Conservation (phyloP, 495 filamentous ascomycete species). For the Neurospora sp. region DNA sequence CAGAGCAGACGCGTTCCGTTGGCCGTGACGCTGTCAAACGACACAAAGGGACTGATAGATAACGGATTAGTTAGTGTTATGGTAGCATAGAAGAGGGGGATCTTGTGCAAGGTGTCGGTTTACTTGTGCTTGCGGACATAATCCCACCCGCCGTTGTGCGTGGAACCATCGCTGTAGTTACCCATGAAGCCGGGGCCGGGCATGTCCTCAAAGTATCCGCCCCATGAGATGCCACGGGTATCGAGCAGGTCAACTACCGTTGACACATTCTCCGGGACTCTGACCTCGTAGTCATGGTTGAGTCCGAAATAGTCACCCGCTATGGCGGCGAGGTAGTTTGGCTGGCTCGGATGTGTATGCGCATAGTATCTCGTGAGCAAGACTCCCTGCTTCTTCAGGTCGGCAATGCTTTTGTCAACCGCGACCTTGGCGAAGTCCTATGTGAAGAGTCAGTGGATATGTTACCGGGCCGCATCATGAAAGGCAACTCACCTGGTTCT, state of each 20-base stretch:
- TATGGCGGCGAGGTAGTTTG: constrained; percentile 42
- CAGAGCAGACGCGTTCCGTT: constrained; percentile 47
- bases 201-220: constrained; percentile 55
- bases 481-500: constrained; percentile 42
- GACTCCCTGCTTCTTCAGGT: constrained; percentile 52
- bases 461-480: not conserved
- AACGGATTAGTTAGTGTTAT: not conserved
- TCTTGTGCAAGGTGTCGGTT: not conserved
- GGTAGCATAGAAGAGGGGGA: not conserved
- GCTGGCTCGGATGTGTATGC: constrained; percentile 46
- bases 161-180: constrained; percentile 37
- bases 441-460: not conserved
- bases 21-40: constrained; percentile 36
- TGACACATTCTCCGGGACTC: constrained; percentile 54
- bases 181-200: constrained; percentile 60
- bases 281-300: constrained; percentile 51
- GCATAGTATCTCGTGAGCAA: constrained; percentile 52
- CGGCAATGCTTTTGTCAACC: constrained; percentile 39
- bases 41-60: constrained; percentile 34
- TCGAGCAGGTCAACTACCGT: constrained; percentile 61
- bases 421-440: constrained; percentile 48
- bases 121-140: constrained; percentile 67
- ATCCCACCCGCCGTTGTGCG: constrained; percentile 40
- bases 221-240: constrained; percentile 50
- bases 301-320: constrained; percentile 60